A percentile compares a stretch with the other conserved stretches of the same genome.
phyloP scores from a whole-genome alignment of 108 stramenopile genomes.

The Skeletonema menzelii region DNA sequence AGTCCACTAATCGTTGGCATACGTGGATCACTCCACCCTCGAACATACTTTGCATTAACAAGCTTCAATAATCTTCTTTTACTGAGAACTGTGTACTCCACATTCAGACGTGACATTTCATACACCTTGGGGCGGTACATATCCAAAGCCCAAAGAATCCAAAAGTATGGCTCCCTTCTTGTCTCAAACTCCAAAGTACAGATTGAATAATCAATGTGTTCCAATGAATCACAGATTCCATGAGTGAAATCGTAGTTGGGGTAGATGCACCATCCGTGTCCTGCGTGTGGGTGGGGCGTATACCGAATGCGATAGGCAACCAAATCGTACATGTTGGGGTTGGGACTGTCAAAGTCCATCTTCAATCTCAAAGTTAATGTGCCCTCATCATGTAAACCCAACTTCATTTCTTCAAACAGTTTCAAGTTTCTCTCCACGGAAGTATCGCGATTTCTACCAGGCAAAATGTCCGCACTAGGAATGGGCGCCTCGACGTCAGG shows the following conservation, averaged over 20 bases:
- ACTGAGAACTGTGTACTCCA: conserved; percentile 93
- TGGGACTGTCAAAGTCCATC: conserved; percentile 95
- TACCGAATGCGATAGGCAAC: conserved; percentile 96
- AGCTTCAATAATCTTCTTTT: conserved; percentile 97
- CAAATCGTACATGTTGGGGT: conserved; percentile 98
- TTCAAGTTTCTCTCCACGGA: conserved; percentile 87
- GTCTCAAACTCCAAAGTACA: conserved; percentile 99
- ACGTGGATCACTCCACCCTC: conserved; percentile 98
- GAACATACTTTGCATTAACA: conserved; percentile 71
- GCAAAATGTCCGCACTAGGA: conserved; percentile 66
- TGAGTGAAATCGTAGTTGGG: conserved; percentile 99
- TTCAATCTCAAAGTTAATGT: conserved; percentile 94
- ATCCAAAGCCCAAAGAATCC: conserved; percentile 96
- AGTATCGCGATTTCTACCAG: conserved; percentile 91
- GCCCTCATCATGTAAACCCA: conserved; percentile 91
- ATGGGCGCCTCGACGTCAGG: conserved; percentile 77
- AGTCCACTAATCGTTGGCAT: conserved; percentile 98
- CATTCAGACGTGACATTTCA: conserved; percentile 92
- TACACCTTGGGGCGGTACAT: conserved; percentile 95
- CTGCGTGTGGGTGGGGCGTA: conserved; percentile 94
- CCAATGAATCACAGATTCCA: conserved; percentile 95
- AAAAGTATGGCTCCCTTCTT: conserved; percentile 96
- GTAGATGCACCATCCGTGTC: conserved; percentile 98
- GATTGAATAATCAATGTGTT: conserved; percentile 98
- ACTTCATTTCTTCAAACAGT: conserved; percentile 92